These are phyloP conservation scores for Candida hungchunana DNA, from an alignment of 805 yeast genomes.

Conservation along the genomic window DNA sequence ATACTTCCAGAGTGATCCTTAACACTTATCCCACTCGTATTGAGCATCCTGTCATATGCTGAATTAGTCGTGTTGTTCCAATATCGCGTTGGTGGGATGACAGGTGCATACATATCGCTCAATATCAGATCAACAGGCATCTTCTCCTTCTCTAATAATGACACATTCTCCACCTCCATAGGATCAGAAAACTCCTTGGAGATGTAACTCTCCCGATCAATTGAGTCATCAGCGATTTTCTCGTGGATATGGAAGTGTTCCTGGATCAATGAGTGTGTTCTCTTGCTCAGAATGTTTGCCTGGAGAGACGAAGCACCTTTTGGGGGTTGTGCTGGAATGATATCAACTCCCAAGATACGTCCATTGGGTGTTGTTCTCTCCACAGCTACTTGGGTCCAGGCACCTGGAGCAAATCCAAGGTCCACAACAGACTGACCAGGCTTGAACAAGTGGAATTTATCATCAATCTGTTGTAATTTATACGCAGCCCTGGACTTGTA, in stretches of 20 bases:
- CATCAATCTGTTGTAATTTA: conserved; percentile 73
- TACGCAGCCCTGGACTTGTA: conserved; percentile 87
- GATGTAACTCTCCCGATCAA: conserved; percentile 27
- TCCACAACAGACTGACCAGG: conserved; percentile 67
- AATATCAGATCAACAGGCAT: conserved; percentile 59
- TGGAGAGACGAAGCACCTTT: conserved; percentile 75
- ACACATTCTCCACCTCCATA: neutral
- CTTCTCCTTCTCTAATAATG: too few species aligned
- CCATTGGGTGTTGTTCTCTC: conserved; percentile 48
- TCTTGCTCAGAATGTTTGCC: conserved; percentile 74
- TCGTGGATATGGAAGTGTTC: conserved; percentile 37
- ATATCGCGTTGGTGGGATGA: conserved; percentile 46
- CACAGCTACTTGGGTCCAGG: conserved; percentile 86
- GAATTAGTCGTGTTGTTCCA: conserved; percentile 68
- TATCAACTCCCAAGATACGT: conserved; percentile 73
- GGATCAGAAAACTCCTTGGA: conserved; percentile 26
- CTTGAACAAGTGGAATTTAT: conserved; percentile 54
- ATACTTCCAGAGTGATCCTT: conserved; percentile 82
- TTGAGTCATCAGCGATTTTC: conserved; percentile 10
- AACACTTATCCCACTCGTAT: conserved; percentile 78
- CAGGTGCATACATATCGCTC: conserved; percentile 81
- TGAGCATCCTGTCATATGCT: conserved; percentile 87
- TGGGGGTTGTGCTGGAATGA: conserved; percentile 77
- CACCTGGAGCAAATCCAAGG: conserved; percentile 91
- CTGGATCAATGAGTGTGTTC: conserved; percentile 55